Evolutionary conservation across 371 early-diverging fungal genomes (phyloP), one percentile per base, ranked within the genome.

Genomic region (Syncephalastrum contaminatum): DNA sequence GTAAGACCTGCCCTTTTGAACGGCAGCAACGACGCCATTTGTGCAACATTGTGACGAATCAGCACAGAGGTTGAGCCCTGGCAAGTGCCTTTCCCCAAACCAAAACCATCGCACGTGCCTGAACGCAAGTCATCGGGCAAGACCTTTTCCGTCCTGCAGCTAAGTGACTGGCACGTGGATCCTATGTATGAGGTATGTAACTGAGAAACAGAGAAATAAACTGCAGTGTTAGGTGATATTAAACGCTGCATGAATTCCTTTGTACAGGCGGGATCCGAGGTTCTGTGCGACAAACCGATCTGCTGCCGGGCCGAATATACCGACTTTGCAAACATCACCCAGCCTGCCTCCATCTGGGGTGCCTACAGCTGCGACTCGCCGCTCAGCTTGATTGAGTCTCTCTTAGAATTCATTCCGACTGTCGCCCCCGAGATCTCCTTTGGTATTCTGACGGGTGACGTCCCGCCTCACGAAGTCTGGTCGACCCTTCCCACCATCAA

Each of bases 401-500:
- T 83, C 58, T 49, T 86, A 30, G 63, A 67, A 21, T 71, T 66
- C 58, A 69, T 72, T 25, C 78, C 62, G 19, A 71, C 53, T 18
- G 70, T 58, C 7, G 68, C 65, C 25, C 70, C 80, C 18, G 63
- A 73, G 14, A 63, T 70, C 19, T 57, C 49, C 22, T 83, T 86
- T 60, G 69, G 73, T 43, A 74, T 86, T 15, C 54, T 86, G 47
- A 82, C 84, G 3, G 86, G 86, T 21, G 86, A 86, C 53, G 56
- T 86, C 8, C 86, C 86, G 20, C 83, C 86, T 7, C 86, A 86
- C 19, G 82, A 86, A 54, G 71, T 83, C 10, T 86, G 86, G 86
- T 54, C 63, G 4, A 79, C 80, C 1, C 41, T 75, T n/a, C 75
- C 75, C 1, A 48, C 62, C 15, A 39, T 54, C 12, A 73, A 72